A percentile compares a stretch with the other conserved stretches of the same genome.
Conservation (phyloP, 805 yeast species). For the Yamadazyma philogaea region DNA sequence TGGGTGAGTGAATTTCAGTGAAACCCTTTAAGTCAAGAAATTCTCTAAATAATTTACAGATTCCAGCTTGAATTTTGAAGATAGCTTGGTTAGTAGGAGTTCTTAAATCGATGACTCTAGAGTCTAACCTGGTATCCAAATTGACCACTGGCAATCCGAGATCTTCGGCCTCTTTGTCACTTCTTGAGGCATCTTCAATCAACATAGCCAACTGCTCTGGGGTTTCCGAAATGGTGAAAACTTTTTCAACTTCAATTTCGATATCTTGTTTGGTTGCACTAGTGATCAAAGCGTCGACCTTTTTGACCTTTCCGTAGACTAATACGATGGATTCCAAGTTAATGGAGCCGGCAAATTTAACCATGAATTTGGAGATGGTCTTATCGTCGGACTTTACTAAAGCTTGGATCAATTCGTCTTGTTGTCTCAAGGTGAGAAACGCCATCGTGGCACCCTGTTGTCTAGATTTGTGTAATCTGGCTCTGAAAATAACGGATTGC, state of each 20-base stretch:
- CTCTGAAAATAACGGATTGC: slow-evolving; percentile 79
- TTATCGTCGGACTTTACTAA: slow-evolving; percentile 73
- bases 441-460: slow-evolving; percentile 95
- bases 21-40: slow-evolving; percentile 66
- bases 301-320: slow-evolving; percentile 79
- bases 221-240: slow-evolving; percentile 78
- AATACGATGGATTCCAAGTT: slow-evolving; percentile 88
- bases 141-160: slow-evolving; percentile 90
- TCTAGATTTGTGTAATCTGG: slow-evolving; percentile 90
- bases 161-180: slow-evolving; percentile 91
- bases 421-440: slow-evolving; percentile 90
- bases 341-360: slow-evolving; percentile 88
- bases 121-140: slow-evolving; percentile 92
- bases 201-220: slow-evolving; percentile 91
- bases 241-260: slow-evolving; percentile 75
- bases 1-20: slow-evolving; percentile 94
- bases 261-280: slow-evolving; percentile 89
- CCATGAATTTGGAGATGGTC: slow-evolving; percentile 87
- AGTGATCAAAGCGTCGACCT: slow-evolving; percentile 82
- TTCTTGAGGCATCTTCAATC: slow-evolving; percentile 94
- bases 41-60: slow-evolving; percentile 84
- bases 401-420: slow-evolving; percentile 76
- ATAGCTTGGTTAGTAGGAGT: slow-evolving; percentile 97
- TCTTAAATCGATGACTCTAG: slow-evolving; percentile 94
- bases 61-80: slow-evolving; percentile 90